Conservation (phyloP, 1,139 yeast genomes). For the Hanseniaspora uvarum region DNA sequence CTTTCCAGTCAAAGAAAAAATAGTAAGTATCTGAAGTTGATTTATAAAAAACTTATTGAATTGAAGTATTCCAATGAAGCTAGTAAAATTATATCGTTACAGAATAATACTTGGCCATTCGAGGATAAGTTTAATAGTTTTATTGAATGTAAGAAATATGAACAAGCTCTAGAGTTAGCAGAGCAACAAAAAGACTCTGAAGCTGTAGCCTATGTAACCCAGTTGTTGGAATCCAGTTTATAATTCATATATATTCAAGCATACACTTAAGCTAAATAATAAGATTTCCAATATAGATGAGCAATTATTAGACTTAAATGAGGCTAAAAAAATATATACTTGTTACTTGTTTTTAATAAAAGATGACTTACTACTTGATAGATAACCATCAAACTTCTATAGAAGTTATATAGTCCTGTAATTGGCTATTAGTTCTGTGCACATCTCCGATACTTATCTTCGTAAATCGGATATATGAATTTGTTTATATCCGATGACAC, state of each 20-base stretch:
- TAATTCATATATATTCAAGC: neutral
- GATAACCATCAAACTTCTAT: no score
- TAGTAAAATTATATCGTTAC: conserved; percentile 25
- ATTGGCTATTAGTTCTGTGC: no score
- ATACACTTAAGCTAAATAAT: neutral
- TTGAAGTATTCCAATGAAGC: conserved; percentile 27
- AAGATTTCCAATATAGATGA: no score
- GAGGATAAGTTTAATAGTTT: conserved; percentile 25
- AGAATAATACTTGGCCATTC: conserved; percentile 23
- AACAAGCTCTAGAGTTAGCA: conserved; percentile 26
- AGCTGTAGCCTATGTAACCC: conserved; percentile 22
- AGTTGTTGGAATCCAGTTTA: neutral
- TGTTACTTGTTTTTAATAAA: no score
- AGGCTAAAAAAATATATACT: no score
- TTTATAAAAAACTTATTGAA: conserved; percentile 33
- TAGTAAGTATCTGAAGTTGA: conserved; percentile 34
- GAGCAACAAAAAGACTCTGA: conserved; percentile 26
- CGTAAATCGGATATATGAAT: no score
- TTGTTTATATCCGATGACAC: no score
- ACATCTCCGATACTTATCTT: no score
- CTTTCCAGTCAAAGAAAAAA: conserved; percentile 44
- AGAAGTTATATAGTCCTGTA: no score
- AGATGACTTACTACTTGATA: no score
- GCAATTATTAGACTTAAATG: no score
- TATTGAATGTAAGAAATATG: conserved; percentile 26